phyloP scores from a whole-genome alignment of 2,329 filamentous ascomycete genomes.

The Orbilia brochopaga region DNA sequence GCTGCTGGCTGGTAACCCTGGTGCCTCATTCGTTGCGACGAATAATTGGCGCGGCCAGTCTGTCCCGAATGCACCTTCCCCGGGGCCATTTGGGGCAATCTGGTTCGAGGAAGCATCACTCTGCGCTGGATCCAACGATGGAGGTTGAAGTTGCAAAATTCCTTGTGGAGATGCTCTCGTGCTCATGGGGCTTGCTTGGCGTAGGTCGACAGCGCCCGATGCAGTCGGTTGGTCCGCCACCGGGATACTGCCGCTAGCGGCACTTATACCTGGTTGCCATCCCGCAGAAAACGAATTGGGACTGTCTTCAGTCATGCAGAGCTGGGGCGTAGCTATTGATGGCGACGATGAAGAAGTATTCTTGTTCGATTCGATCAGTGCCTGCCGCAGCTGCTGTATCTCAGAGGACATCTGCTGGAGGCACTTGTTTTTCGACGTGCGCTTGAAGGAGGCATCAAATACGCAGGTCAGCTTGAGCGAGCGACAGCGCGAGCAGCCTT shows the following conservation, averaged over 20 bases:
- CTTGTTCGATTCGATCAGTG: slow-evolving; percentile 11
- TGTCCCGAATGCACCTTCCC: slow-evolving; percentile 11
- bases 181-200: slow-evolving; percentile 26
- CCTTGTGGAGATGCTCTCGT: slow-evolving; percentile 24
- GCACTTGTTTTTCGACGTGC: slow-evolving; percentile 32
- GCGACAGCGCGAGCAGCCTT: slow-evolving; percentile 29
- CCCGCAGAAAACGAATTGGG: slow-evolving; percentile 11
- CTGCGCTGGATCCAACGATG: slow-evolving; percentile 7
- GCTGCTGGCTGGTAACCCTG: slow-evolving; percentile 4
- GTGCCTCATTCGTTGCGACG: background rate
- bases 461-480: slow-evolving; percentile 32
- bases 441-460: slow-evolving; percentile 34
- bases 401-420: slow-evolving; percentile 37
- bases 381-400: slow-evolving; percentile 34
- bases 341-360: slow-evolving; percentile 13
- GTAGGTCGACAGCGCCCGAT: slow-evolving; percentile 10
- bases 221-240: background rate
- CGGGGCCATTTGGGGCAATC: background rate
- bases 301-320: slow-evolving; percentile 20
- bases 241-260: slow-evolving; percentile 4
- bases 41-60: slow-evolving; percentile 23
- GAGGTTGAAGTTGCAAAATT: slow-evolving; percentile 26
- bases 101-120: slow-evolving; percentile 24
- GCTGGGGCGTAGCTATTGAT: slow-evolving; percentile 6
- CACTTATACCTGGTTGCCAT: slow-evolving; percentile 19